Base-by-base conservation (phyloP, 148 eudicot species). In the Camellia japonica region DNA sequence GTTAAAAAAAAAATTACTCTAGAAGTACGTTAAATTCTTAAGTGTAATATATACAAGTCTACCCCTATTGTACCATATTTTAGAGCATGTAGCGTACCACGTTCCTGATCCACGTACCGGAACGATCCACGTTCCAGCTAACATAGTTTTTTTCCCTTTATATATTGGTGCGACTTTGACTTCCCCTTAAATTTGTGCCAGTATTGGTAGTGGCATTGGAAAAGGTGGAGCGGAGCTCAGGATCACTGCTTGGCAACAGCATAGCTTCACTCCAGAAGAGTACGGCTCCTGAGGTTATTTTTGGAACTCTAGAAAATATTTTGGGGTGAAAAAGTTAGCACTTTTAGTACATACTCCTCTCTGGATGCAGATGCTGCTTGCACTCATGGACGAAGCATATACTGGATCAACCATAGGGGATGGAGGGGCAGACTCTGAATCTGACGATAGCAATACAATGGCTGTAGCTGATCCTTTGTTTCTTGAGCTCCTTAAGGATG, bases 331-430 rank as follows among this genome's bases (percentile, higher is more conserved):
- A 54, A 62, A 15, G 69, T 51, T 47, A 76, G 59, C 30, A 49
- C 14, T 30, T 44, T 16, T 72, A 61, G 1, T 73, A 44, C 56
- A 54, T 58, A 72, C 46, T 70, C 41, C 66, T 70, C 38, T 63
- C 43, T 83, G 87, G 72, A 84, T 85, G 71, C 90, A 96, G 99
- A 96, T 96, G 99, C 86, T 96, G 68, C 92, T 96, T 74, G 98
- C 97, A 16, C 93, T 93, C 61, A 96, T 96, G 99, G 99, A 96
- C 87, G 99, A 96, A 89, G 99, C 99, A n/a, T 96, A 96, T 86
- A 96, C 99, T 68, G 99, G 99, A 79, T 93, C 99, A 85, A 95
- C 91, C 70, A 91, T 93, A 81, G 98, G 90, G 67, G 99, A 89
- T 89, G 98, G 92, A 86, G 98, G 92, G 82, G 97, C 91, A 69